Evolutionary conservation across 208 protist species (phyloP), one percentile per base, ranked within the genome.

Genomic region (Leishmania arabica): DNA sequence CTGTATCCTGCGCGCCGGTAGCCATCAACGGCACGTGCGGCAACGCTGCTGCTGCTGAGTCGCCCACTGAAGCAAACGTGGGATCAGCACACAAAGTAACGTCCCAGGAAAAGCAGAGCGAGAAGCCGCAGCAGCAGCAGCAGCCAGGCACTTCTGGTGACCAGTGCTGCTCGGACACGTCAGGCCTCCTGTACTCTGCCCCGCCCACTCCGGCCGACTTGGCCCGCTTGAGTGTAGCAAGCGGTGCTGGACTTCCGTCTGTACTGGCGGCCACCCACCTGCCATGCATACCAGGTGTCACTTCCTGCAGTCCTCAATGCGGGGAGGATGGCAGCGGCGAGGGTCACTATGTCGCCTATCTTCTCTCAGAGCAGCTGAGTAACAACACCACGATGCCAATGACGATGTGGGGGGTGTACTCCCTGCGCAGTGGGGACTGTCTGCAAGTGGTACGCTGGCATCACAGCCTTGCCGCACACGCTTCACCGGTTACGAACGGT

Each of bases 401-500:
- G 47, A 78, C 58, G 9, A 65, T 78, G 42, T 77, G 62, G 60
- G 76, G 81, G 27, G 81, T 80, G 2, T 77, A 74, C 31, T 71
- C 58, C 3, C 42, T 54, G 47, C 51, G 49, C 24, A 40, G 4
- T 27, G 76, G 65, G 2, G 60, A 53, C 69, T 84, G 81, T 45
- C 54, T 77, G 68, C 81, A 84, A 56, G 76, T 84, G 8, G 70
- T 84, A 47, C 71, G 73, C 56, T 84, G 75, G 76, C 66, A 53
- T 17, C 58, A 53, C 76, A 56, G 60, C 76, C 47, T 42, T 49
- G 76, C 2, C 45, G 76, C n/a, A 37, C 3, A 37, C 5, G 72
- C n/a, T 5, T 62, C 72, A 0, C 27, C 72, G 62, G 3, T 62
- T 19, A 47, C 51, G 3, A 42, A 40, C n/a, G 31, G 15, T n/a